These are phyloP conservation scores for Bacidia rubella DNA, from an alignment of 495 filamentous ascomycete genomes.

Conservation along the genomic window DNA sequence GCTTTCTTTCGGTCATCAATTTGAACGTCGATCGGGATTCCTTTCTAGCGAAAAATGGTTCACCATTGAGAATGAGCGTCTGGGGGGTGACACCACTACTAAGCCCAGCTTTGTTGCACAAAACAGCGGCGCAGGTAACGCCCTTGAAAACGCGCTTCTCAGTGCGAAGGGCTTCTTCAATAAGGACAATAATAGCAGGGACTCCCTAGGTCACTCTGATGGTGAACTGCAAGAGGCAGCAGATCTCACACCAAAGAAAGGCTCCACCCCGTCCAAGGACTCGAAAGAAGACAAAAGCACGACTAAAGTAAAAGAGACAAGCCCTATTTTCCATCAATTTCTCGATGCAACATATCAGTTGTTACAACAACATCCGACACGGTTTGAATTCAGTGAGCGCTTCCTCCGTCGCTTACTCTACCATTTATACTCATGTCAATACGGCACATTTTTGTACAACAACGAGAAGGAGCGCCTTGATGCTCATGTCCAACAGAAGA, in stretches of 20 bases:
- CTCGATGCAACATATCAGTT: constrained; percentile 91
- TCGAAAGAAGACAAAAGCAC: constrained; percentile 34
- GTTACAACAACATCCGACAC: constrained; percentile 68
- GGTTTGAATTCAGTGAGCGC: constrained; percentile 95
- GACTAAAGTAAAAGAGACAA: constrained; percentile 72
- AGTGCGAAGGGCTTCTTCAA: constrained; percentile 87
- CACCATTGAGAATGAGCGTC: constrained; percentile 55
- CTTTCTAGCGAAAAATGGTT: constrained; percentile 94
- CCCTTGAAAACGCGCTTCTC: constrained; percentile 72
- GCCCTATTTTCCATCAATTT: constrained; percentile 97
- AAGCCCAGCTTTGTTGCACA: constrained; percentile 32
- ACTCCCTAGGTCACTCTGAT: constrained; percentile 47
- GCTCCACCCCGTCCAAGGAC: constrained; percentile 27
- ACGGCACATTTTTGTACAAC: constrained; percentile 92
- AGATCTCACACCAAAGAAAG: constrained; percentile 31
- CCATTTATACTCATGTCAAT: constrained; percentile 92
- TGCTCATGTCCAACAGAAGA: constrained; percentile 52
- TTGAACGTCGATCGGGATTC: constrained; percentile 74
- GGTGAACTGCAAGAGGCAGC: constrained; percentile 45
- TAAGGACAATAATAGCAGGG: constrained; percentile 53
- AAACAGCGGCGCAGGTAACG: constrained; percentile 50
- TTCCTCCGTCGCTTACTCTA: constrained; percentile 85
- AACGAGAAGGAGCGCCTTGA: constrained; percentile 81
- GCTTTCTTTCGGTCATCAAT: constrained; percentile 97
- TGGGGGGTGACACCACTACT: constrained; percentile 33